These are phyloP conservation scores for Brettanomyces bruxellensis DNA, from an alignment of 805 yeast genomes.

Conservation along the genomic window DNA sequence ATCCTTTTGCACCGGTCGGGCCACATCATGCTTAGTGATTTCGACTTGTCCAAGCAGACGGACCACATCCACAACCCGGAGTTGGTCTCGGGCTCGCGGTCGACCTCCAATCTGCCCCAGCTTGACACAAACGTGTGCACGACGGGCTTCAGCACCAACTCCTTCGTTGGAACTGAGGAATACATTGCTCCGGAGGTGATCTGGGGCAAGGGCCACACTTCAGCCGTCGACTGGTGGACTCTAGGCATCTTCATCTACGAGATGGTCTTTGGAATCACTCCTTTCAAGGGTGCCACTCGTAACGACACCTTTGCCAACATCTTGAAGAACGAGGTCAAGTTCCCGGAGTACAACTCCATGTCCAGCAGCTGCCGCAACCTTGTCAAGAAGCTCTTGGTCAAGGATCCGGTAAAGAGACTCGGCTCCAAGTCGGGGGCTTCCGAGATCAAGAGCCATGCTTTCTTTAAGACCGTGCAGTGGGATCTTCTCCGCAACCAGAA, in stretches of 20 bases:
- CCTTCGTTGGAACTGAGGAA: slow-evolving; percentile 98
- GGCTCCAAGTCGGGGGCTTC: slow-evolving; percentile 95
- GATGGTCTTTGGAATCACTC: slow-evolving; percentile 93
- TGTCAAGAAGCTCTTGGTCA: slow-evolving; percentile 72
- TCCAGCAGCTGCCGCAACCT: slow-evolving; percentile 72
- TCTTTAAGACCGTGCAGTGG: slow-evolving; percentile 91
- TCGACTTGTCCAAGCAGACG: slow-evolving; percentile 88
- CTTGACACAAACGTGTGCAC: slow-evolving; percentile 92
- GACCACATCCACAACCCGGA: slow-evolving; percentile 71
- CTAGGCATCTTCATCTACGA: slow-evolving; percentile 88
- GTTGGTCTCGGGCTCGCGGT: slow-evolving; percentile 33
- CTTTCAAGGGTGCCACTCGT: slow-evolving; percentile 86
- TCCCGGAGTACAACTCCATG: slow-evolving; percentile 51
- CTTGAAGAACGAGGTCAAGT: slow-evolving; percentile 72
- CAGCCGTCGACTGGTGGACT: slow-evolving; percentile 99
- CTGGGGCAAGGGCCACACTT: slow-evolving; percentile 93
- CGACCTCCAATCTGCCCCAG: slow-evolving; percentile 41
- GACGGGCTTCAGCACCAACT: slow-evolving; percentile 93
- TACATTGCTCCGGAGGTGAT: slow-evolving; percentile 98
- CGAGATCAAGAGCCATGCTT: slow-evolving; percentile 84
- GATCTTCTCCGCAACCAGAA: slow-evolving; percentile 84
- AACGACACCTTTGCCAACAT: slow-evolving; percentile 86
- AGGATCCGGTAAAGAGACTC: slow-evolving; percentile 80
- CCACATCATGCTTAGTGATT: slow-evolving; percentile 95
- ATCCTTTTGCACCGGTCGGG: slow-evolving; percentile 93